A percentile compares a stretch with the other conserved stretches of the same genome.
Conservation (phyloP, 345 rosid genomes). For the Punica granatum region DNA sequence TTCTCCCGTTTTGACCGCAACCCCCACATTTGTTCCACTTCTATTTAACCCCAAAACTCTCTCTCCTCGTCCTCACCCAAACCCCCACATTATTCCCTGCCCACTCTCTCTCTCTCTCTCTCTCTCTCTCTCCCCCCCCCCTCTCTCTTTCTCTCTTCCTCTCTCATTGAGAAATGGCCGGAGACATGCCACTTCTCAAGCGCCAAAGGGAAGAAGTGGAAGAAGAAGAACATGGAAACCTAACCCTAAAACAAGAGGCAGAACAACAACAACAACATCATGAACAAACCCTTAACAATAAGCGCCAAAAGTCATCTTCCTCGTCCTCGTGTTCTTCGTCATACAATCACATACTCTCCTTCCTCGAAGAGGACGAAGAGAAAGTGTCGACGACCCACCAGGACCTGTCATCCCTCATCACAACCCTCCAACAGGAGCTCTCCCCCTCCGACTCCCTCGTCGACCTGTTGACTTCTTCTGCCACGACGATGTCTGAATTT, state of each 20-base stretch:
- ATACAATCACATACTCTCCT: slow-evolving; percentile 28
- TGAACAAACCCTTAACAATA: slow-evolving; percentile 12
- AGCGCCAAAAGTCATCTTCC: slow-evolving; percentile 35
- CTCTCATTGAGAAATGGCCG: slow-evolving; percentile 26
- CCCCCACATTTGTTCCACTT: slow-evolving; percentile 16
- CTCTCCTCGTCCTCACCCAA: slow-evolving; percentile 27
- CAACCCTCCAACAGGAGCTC: slow-evolving; percentile 43
- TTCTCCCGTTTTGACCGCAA: slow-evolving; percentile 36
- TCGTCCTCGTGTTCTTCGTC: neutral
- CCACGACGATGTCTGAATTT: neutral
- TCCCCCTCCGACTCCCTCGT: slow-evolving; percentile 6
- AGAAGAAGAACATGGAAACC: slow-evolving; percentile 38
- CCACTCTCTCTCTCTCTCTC: neutral
- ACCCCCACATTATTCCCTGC: neutral
- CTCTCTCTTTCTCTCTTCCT: neutral
- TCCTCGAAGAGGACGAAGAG: slow-evolving; percentile 42
- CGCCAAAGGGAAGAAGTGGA: slow-evolving; percentile 40
- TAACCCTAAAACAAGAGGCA: slow-evolving; percentile 13
- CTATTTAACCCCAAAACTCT: slow-evolving; percentile 54
- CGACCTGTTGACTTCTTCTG: neutral
- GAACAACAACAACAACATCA: slow-evolving; percentile 13
- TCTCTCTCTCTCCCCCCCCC: neutral
- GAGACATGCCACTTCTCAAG: slow-evolving; percentile 28
- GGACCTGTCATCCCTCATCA: slow-evolving; percentile 47
- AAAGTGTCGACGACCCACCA: slow-evolving; percentile 33